Base-by-base conservation (phyloP, 768 basidiomycete genomes). In the Amanita brunnescens region DNA sequence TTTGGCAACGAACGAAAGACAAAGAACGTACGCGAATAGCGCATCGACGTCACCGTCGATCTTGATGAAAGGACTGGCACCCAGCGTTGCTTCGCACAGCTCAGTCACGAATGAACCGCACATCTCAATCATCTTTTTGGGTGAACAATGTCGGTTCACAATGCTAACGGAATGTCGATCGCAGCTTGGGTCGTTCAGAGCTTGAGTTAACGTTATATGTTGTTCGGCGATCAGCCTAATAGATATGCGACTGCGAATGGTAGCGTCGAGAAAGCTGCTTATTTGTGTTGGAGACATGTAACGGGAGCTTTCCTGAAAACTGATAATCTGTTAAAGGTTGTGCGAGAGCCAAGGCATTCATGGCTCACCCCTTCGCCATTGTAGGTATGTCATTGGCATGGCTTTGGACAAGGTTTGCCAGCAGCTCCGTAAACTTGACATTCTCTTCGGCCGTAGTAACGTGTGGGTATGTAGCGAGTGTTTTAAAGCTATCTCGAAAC, bases 311-410 rank as follows among this genome's bases (percentile, higher is more conserved):
- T 94, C 92, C 58, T 91, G 88, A 62, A 94, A 93, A 44, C 91
- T 88, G 50, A 32, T 18, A 23, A 21, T 10, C 10, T 21, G 43
- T 26, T 18, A 32, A 45, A 18, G 34, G 18, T 14, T 41, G 10
- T 24, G 34, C n/a, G 8, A 41, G 53, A 21, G 23, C 46, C n/a
- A 50, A 55, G 32, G 54, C 46, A 24, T 47, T 18, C 26, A 47
- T 12, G 32, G 57, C 69, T 51, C 55, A 84, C 89, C 91, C 91
- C 68, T 91, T 91, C 2, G 91, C 91, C 78, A 94, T 79, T 12
- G 85, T 86, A 1, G 91, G 91, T 45, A 94, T 89, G 63, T 94
- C 92, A 65, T 93, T 85, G 1, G 85, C 77, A 62, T 94, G 91
- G 48, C 76, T 73, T 53, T 79, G 78, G 3, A 94, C 90, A 16